Conservation (phyloP, 2,329 filamentous ascomycete species). For the Fusarium papillatum region DNA sequence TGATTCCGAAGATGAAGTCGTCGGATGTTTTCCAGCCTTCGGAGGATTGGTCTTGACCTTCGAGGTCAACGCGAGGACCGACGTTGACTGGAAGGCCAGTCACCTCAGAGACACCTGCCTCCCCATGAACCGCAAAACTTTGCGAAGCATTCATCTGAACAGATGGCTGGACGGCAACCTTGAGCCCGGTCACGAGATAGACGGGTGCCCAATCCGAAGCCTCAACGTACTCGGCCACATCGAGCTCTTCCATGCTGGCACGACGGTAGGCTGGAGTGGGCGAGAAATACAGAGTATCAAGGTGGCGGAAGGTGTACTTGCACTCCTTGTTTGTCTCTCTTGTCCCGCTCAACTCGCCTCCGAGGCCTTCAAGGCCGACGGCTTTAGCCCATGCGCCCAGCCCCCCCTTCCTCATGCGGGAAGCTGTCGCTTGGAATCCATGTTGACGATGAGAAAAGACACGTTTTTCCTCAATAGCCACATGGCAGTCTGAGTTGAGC, state of each 20-base stretch:
- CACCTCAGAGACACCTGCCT: not conserved
- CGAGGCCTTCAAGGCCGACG: not conserved
- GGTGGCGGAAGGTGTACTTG: not conserved
- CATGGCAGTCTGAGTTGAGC: not conserved
- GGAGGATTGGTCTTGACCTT: not conserved
- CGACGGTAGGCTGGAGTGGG: not conserved
- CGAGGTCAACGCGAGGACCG: not conserved
- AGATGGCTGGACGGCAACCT: not conserved
- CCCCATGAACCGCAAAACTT: fast-evolving
- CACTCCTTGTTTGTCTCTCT: not conserved
- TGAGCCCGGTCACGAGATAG: not conserved
- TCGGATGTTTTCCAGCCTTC: not conserved
- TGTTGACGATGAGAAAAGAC: not conserved
- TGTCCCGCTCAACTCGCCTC: not conserved
- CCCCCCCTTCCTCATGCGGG: not conserved
- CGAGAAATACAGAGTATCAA: not conserved
- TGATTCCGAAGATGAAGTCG: not conserved
- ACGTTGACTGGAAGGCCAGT: not conserved
- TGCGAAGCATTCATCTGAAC: not conserved
- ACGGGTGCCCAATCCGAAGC: not conserved
- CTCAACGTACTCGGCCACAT: not conserved
- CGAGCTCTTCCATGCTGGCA: not conserved
- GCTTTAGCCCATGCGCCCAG: not conserved
- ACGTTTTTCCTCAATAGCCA: not conserved
- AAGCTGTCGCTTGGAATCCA: not conserved